Evolutionary conservation across 1,284 basidiomycete genomes (phyloP).

Genomic region (Ganoderma lucidum): DNA sequence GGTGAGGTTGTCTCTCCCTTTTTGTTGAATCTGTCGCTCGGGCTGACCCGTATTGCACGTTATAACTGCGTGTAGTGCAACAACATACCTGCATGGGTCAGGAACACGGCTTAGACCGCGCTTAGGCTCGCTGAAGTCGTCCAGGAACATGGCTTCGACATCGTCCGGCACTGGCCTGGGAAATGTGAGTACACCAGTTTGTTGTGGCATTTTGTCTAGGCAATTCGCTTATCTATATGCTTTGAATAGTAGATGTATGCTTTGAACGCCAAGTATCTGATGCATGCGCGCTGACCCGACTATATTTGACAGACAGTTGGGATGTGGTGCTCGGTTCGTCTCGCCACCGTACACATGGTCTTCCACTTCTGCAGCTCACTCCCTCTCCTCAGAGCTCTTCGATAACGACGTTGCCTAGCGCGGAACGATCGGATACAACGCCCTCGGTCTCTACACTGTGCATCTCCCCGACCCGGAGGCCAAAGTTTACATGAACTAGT

Average conservation of each 20-base stretch:
- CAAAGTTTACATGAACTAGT: constrained; percentile 59
- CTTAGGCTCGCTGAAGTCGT: constrained; percentile 54
- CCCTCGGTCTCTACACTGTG: constrained; percentile 48
- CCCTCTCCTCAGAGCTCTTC: constrained; percentile 50
- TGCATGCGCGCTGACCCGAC: background rate
- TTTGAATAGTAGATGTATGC: background rate
- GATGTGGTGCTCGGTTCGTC: constrained; percentile 49
- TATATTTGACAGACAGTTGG: constrained; percentile 36
- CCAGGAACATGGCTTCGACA: constrained; percentile 51
- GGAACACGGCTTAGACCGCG: constrained; percentile 49
- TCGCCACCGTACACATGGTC: background rate
- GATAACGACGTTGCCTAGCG: constrained; percentile 66
- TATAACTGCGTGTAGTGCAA: constrained; percentile 65
- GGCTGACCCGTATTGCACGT: constrained; percentile 25
- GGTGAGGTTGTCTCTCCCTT: constrained; percentile 16
- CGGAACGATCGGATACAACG: constrained; percentile 52
- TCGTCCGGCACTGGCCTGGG: constrained; percentile 58
- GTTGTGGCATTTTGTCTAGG: too few relatives aligned
- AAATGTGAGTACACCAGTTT: constrained; percentile 47
- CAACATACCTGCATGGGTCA: constrained; percentile 60
- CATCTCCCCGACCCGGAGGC: constrained; percentile 52
- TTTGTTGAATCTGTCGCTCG: background rate
- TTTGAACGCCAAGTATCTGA: background rate
- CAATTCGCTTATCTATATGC: background rate
- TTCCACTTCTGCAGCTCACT: background rate